These are phyloP conservation scores for Tremella mesenterica DNA, from an alignment of 768 basidiomycete genomes.

Conservation along the genomic window DNA sequence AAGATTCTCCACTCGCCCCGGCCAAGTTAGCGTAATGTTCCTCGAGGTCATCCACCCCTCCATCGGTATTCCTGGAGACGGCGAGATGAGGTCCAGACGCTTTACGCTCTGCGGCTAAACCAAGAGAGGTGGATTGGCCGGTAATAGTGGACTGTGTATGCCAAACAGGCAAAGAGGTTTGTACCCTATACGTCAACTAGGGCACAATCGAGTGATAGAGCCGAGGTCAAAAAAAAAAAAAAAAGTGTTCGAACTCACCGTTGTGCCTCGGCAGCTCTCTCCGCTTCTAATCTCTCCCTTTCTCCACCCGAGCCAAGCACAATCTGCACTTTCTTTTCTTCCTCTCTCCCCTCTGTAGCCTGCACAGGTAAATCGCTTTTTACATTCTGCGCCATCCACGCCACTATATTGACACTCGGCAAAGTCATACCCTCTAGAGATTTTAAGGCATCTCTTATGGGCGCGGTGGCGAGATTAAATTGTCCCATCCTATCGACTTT, in stretches of 20 bases:
- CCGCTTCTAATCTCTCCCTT: slow-evolving; percentile 61
- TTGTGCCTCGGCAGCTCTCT: slow-evolving; percentile 73
- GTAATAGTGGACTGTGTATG: slow-evolving; percentile 92
- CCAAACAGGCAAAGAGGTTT: slow-evolving; percentile 90
- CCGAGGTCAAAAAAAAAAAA: not conserved
- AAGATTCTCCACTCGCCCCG: slow-evolving; percentile 2
- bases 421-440: slow-evolving; percentile 70
- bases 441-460: slow-evolving; percentile 75
- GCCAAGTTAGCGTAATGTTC: slow-evolving; percentile 22
- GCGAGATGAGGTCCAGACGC: slow-evolving; percentile 2
- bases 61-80: slow-evolving; percentile 9
- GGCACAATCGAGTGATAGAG: no score
- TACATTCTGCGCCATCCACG: slow-evolving; percentile 70
- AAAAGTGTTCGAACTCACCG: slow-evolving; percentile 44
- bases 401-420: slow-evolving; percentile 66
- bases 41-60: slow-evolving; percentile 20
- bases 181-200: slow-evolving; percentile 49
- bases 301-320: slow-evolving; percentile 62
- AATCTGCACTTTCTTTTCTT: slow-evolving; percentile 68
- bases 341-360: slow-evolving; percentile 42
- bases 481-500: slow-evolving; percentile 88
- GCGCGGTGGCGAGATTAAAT: slow-evolving; percentile 83
- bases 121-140: slow-evolving; percentile 79
- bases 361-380: slow-evolving; percentile 60
- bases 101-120: slow-evolving; percentile 47